Evolutionary conservation across 768 basidiomycete genomes (phyloP).

Genomic region (Amanita rubescens): DNA sequence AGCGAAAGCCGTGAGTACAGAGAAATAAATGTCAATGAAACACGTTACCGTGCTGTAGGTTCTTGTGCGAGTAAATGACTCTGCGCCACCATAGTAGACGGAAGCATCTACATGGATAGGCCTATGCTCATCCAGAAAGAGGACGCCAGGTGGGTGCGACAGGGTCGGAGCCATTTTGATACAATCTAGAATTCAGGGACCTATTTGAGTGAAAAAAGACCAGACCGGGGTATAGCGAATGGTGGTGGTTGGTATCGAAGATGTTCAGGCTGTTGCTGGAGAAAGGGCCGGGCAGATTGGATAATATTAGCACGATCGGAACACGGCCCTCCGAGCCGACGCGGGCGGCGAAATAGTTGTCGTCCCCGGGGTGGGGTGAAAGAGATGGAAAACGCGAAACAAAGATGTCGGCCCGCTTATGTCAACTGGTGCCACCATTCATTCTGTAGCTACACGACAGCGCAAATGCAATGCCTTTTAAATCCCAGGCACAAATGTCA

Average conservation of each 20-base stretch:
- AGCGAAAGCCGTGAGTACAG: slow-evolving; percentile 9
- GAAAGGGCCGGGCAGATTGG: neutral
- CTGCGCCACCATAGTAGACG: slow-evolving; percentile 76
- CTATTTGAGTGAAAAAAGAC: neutral
- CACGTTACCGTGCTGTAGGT: slow-evolving; percentile 79
- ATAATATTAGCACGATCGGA: neutral
- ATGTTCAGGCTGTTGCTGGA: neutral
- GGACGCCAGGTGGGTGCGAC: slow-evolving; percentile 55
- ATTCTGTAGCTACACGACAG: too few species aligned
- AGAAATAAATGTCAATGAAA: neutral
- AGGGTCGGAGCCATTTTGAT: slow-evolving; percentile 51
- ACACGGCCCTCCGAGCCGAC: neutral
- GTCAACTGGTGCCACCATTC: too few species aligned
- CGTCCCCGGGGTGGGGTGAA: too few species aligned
- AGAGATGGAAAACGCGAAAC: too few species aligned
- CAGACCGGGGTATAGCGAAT: slow-evolving; percentile 1
- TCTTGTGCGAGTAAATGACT: slow-evolving; percentile 73
- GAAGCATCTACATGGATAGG: slow-evolving; percentile 61
- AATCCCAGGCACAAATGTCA: too few species aligned
- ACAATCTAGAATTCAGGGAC: neutral
- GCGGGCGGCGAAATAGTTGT: neutral
- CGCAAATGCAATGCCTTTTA: too few species aligned
- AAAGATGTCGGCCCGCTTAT: too few species aligned
- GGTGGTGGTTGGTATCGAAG: neutral
- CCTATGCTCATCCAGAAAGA: slow-evolving; percentile 49